A percentile compares a stretch with the other conserved stretches of the same genome.
Evolutionary conservation across 1,284 basidiomycete genomes (phyloP).

Genomic region (Trametes polyzona): DNA sequence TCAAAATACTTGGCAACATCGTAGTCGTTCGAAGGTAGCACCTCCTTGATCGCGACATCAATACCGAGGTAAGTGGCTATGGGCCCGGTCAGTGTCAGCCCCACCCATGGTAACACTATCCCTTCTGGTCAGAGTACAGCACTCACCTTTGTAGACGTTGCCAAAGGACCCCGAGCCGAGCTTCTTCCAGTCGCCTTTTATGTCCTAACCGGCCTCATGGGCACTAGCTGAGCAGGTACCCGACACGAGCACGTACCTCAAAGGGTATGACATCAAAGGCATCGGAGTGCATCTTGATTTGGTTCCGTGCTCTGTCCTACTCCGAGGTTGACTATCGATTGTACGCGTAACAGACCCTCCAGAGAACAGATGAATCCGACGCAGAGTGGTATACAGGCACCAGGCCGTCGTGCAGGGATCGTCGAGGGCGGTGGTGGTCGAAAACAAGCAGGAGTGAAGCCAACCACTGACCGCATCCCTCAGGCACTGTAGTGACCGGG

Average conservation of each 20-base stretch:
- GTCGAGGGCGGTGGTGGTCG: slow-evolving; percentile 17
- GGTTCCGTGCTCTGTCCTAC: slow-evolving; percentile 3
- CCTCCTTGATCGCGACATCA: slow-evolving; percentile 96
- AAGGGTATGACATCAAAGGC: slow-evolving; percentile 85
- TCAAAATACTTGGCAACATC: slow-evolving; percentile 98
- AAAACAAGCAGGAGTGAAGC: slow-evolving; percentile 12
- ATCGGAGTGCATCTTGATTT: slow-evolving; percentile 46
- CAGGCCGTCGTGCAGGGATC: slow-evolving; percentile 18
- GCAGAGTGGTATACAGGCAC: slow-evolving; percentile 11
- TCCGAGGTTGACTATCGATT: not conserved
- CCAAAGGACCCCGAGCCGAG: slow-evolving; percentile 92
- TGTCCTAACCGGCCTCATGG: slow-evolving; percentile 58
- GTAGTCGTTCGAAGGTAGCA: slow-evolving; percentile 87
- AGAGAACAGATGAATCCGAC: not conserved
- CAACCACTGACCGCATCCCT: slow-evolving; percentile 16
- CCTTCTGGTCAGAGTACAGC: not conserved
- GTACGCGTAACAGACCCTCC: not conserved
- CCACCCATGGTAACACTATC: slow-evolving; percentile 13
- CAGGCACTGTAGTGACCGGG: slow-evolving; percentile 9
- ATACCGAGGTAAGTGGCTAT: slow-evolving; percentile 90
- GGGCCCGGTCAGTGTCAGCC: slow-evolving; percentile 1
- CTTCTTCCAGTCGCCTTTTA: slow-evolving; percentile 87
- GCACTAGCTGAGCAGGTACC: not conserved
- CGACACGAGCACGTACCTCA: slow-evolving; percentile 52
- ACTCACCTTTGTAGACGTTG: slow-evolving; percentile 84